Conservation (phyloP, 208 protist species). For the Trypanosoma cruzi region DNA sequence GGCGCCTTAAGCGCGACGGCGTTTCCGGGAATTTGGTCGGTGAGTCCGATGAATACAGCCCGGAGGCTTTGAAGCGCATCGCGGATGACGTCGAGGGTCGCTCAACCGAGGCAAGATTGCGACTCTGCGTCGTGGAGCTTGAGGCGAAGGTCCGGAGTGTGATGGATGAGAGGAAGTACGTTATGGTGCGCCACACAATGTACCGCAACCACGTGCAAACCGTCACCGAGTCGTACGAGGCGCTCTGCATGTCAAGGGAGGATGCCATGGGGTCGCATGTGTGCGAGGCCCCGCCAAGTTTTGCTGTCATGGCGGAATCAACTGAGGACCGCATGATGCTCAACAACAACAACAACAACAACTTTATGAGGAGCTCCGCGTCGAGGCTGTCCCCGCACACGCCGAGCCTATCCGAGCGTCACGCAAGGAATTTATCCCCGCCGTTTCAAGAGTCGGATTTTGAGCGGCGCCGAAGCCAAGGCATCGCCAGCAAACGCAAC, state of each 20-base stretch:
- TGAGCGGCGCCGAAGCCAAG: too few relatives aligned
- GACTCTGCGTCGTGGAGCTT: constrained; percentile 65
- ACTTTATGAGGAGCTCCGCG: too few relatives aligned
- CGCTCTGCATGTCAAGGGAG: constrained; percentile 47
- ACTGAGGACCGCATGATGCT: neutral
- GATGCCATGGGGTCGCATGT: constrained; percentile 60
- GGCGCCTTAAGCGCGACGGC: constrained; percentile 25
- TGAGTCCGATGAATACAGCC: constrained; percentile 42
- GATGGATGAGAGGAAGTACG: constrained; percentile 60
- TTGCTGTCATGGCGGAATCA: neutral
- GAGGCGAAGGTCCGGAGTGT: constrained; percentile 45
- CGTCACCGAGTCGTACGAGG: constrained; percentile 42
- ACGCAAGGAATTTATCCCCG: too few relatives aligned
- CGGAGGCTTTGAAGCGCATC: constrained; percentile 61
- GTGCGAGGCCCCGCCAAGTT: constrained; percentile 23
- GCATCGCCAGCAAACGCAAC: neutral
- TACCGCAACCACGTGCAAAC: constrained; percentile 72
- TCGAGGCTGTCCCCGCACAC: too few relatives aligned
- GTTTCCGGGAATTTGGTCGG: neutral
- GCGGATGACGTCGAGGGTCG: constrained; percentile 74
- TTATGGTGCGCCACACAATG: constrained; percentile 75
- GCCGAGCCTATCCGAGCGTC: too few relatives aligned
- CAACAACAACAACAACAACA: too few relatives aligned
- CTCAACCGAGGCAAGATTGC: constrained; percentile 69
- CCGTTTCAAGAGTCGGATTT: too few relatives aligned